Percentiles rank a stretch among this genome's conserved stretches.
These are phyloP conservation scores for Elasticomyces elasticus DNA, from an alignment of 495 filamentous ascomycete genomes.

Conservation along the genomic window DNA sequence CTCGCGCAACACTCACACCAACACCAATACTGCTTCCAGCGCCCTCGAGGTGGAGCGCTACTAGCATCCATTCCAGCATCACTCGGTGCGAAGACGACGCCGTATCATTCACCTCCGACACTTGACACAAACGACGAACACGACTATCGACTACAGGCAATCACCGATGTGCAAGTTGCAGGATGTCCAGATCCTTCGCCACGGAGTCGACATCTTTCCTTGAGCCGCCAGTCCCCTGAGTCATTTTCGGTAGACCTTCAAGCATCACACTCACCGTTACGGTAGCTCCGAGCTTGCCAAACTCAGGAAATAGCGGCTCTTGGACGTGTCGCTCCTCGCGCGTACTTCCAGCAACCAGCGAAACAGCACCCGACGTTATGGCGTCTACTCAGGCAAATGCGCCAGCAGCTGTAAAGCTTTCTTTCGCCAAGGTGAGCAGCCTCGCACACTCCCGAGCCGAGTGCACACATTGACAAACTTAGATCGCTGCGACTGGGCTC, in stretches of 20 bases:
- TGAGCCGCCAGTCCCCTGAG: constrained; percentile 34
- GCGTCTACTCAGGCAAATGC: constrained; percentile 6
- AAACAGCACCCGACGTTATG: constrained; percentile 8
- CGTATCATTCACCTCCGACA: neutral
- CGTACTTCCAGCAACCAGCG: neutral
- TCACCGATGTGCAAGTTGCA: constrained; percentile 29
- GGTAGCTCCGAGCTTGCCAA: constrained; percentile 10
- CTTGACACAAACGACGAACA: neutral
- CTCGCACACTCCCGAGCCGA: neutral
- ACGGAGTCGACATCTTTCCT: constrained; percentile 32
- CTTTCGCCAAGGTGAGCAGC: constrained; percentile 46
- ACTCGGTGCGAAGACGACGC: neutral
- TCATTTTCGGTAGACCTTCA: constrained; percentile 19
- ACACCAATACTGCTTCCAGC: neutral
- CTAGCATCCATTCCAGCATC: neutral
- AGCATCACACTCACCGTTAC: constrained; percentile 15
- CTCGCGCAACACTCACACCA: neutral
- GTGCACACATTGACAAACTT: neutral
- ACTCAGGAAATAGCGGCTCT: constrained; percentile 25
- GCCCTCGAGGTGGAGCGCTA: neutral
- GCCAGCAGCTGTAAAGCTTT: constrained; percentile 28
- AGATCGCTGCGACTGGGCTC: constrained; percentile 19
- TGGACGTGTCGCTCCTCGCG: constrained; percentile 8
- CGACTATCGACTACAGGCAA: neutral
- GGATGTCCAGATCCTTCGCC: constrained; percentile 31